Base-by-base conservation (phyloP, 2,329 filamentous ascomycete genomes). In the Aspergillus sp. region DNA sequence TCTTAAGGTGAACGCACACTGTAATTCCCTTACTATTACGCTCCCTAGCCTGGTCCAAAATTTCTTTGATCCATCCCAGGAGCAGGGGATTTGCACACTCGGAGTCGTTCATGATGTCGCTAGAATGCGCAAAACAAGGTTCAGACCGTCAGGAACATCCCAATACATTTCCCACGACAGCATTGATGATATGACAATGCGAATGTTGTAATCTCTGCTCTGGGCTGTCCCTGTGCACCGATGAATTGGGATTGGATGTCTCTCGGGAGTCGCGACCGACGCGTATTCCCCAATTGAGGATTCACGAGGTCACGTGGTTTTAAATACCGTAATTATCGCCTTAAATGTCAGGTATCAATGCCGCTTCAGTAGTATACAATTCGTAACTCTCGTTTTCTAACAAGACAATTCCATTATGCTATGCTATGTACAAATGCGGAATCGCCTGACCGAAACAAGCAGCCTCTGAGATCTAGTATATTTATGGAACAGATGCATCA, bases 61-160 rank as follows among this genome's bases (percentile, higher is more conserved):
- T 91, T 77, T 92, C 89, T 68, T 90, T 87, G 51, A 93, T 85
- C 86, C 89, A 93, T 62, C 77, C 76, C 11, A 93, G 80, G 8
- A 91, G 80, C 41, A 90, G 79, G 5, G 90, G 86, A 66, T 95
- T 95, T 15, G 86, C 82, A 62, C 84, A 87, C 14, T 68, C 65
- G 17, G 17, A 12, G 50, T 77, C 73, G 51, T 55, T 62, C 63
- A 65, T 65, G 33, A 35, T 61, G 35, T 12, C 12, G 46, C 5
- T 27, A 19, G n/a, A 27, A 14, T 44, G 35, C 15, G 41, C 35
- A 24, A 37, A 33, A 9, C 31, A 15, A 23, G 21, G 14, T 21
- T 23, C 8, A 24, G 15, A 49, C 40, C 15, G 51, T 52, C 9
- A 45, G 40, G 23, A 21, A 21, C 11, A 44, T 14, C 27, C 35